Evolutionary conservation across 192 early-diverging fungal genomes (phyloP).

Genomic region (Mycoemilia scoparia): DNA sequence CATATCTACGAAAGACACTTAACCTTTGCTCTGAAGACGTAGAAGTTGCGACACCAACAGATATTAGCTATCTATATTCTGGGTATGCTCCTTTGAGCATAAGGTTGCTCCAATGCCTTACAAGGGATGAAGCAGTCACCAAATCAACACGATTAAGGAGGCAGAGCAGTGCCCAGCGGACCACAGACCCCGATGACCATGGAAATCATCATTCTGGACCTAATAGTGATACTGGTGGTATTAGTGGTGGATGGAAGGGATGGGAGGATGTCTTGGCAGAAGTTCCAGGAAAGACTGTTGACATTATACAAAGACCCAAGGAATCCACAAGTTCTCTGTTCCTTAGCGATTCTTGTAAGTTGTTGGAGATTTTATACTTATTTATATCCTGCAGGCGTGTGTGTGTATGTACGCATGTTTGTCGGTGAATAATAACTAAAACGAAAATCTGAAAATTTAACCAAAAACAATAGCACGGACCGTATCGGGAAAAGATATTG

Average conservation of each 20-base stretch:
- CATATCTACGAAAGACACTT: constrained; percentile 45
- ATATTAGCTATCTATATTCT: constrained; percentile 83
- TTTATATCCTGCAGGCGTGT: too few relatives aligned
- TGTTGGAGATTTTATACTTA: not conserved
- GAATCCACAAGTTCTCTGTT: constrained; percentile 13
- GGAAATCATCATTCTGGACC: constrained; percentile 3
- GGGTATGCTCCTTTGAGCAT: constrained; percentile 85
- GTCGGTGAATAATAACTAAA: too few relatives aligned
- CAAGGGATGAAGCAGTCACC: constrained; percentile 24
- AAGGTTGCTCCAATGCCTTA: constrained; percentile 71
- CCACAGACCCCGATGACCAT: not conserved
- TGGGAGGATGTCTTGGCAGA: constrained; percentile 68
- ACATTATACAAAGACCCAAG: constrained; percentile 46
- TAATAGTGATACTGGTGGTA: constrained; percentile 10
- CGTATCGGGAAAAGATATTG: constrained; percentile 19
- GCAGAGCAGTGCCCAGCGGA: not conserved
- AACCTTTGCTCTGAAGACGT: constrained; percentile 74
- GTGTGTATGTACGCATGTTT: too few relatives aligned
- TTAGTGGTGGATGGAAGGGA: constrained; percentile 61
- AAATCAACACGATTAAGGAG: constrained; percentile 1
- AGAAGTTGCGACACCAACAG: constrained; percentile 65
- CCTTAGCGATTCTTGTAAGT: not conserved
- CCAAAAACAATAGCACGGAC: constrained; percentile 6
- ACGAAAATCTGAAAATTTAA: constrained; percentile 2
- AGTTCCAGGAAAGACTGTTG: constrained; percentile 66